Conservation (phyloP, 352 stramenopile species). For the Pythium aquatile region DNA sequence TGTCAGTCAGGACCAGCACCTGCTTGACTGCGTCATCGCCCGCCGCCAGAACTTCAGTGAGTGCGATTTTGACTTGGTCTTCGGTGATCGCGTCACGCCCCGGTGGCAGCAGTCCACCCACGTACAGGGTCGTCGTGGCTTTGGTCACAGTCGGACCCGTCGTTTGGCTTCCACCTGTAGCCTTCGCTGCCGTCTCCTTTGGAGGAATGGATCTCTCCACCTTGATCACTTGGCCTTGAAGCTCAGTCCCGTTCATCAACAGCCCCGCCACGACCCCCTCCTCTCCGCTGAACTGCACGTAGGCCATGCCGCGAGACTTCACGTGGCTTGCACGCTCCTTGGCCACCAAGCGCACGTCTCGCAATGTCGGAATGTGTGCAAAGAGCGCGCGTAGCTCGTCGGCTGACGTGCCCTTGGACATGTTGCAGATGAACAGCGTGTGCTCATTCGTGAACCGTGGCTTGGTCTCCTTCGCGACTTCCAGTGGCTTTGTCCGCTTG, state of each 20-base stretch:
- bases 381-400: conserved; percentile 57
- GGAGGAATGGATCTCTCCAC: conserved; percentile 55
- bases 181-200: conserved; percentile 16
- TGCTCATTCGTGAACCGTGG: conserved; percentile 50
- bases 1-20: conserved; percentile 56
- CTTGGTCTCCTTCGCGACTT: neutral
- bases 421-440: conserved; percentile 69
- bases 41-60: conserved; percentile 36
- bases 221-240: conserved; percentile 44
- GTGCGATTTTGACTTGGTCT: conserved; percentile 35
- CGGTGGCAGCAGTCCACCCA: conserved; percentile 39
- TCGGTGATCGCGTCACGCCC: conserved; percentile 32
- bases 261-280: conserved; percentile 39
- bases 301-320: conserved; percentile 75
- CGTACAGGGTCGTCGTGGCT: conserved; percentile 45
- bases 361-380: conserved; percentile 40
- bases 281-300: conserved; percentile 61
- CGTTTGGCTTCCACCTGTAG: neutral
- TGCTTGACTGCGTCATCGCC: conserved; percentile 37
- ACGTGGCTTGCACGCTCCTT: conserved; percentile 55
- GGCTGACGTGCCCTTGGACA: conserved; percentile 56
- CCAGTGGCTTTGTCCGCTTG: conserved; percentile 11
- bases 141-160: neutral
- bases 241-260: conserved; percentile 27
- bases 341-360: conserved; percentile 61